These are phyloP conservation scores for Litchi chinensis DNA, from an alignment of 345 rosid species.

Conservation along the genomic window DNA sequence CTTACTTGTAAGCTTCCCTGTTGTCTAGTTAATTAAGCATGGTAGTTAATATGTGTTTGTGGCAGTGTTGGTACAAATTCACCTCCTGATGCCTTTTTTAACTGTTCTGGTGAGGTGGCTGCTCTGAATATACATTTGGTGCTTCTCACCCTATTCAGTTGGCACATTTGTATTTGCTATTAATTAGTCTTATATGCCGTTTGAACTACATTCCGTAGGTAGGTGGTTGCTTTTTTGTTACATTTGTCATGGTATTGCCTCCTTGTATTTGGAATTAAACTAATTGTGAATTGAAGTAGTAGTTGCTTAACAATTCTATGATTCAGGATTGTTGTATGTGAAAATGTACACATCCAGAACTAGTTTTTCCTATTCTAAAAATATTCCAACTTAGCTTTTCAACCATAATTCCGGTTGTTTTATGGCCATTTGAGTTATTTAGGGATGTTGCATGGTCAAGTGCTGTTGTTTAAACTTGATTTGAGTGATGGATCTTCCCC, in stretches of 20 bases:
- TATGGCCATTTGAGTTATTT: not conserved
- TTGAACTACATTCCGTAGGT: conserved; percentile 1
- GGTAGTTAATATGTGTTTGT: not conserved
- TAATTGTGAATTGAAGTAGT: not conserved
- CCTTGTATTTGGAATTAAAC: conserved; percentile 1
- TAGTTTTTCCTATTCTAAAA: conserved; percentile 1
- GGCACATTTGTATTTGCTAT: not conserved
- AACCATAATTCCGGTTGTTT: not conserved
- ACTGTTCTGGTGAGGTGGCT: not conserved
- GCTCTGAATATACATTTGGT: not conserved
- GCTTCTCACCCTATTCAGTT: not conserved
- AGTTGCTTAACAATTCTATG: not conserved
- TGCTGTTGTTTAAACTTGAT: not conserved
- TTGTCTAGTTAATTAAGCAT: not conserved
- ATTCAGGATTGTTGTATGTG: not conserved
- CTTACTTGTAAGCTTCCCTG: not conserved
- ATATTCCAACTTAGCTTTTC: not conserved
- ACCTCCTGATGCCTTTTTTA: not conserved
- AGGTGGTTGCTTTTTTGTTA: not conserved
- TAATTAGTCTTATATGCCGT: not conserved
- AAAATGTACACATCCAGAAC: not conserved
- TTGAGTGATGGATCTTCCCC: not conserved
- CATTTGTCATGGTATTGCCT: not conserved
- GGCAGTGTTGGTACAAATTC: not conserved
- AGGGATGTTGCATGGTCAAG: not conserved